Conservation (phyloP, 2,329 filamentous ascomycete species). For the Pseudogymnoascus sp. region DNA sequence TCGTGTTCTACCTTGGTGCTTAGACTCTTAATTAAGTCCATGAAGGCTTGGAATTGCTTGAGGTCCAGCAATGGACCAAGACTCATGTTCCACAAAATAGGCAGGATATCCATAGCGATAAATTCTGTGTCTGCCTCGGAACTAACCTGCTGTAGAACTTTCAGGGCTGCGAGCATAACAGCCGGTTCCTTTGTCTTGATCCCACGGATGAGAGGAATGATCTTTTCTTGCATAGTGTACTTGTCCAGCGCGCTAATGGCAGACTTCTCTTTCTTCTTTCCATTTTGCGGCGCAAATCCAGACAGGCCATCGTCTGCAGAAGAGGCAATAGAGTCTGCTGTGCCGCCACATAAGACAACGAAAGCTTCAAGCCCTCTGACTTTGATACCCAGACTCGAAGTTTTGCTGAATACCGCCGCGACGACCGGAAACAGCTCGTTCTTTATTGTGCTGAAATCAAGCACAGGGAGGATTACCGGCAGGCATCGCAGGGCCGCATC, state of each 20-base stretch:
- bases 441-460: conserved; percentile 96
- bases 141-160: conserved; percentile 76
- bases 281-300: conserved; percentile 49
- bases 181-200: conserved; percentile 98
- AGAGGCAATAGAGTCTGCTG: conserved; percentile 37
- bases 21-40: conserved; percentile 75
- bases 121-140: conserved; percentile 79
- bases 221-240: conserved; percentile 96
- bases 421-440: conserved; percentile 93
- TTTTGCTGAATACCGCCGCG: conserved; percentile 82
- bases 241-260: conserved; percentile 83
- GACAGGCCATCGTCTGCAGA: conserved; percentile 63
- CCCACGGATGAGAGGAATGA: conserved; percentile 77
- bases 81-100: conserved; percentile 84
- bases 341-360: conserved; percentile 77
- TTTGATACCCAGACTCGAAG: conserved; percentile 89
- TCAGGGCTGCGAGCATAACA: conserved; percentile 89
- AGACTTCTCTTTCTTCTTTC: conserved; percentile 47
- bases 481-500: conserved; percentile 76
- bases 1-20: conserved; percentile 79
- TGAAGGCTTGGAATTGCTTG: conserved; percentile 80
- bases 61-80: conserved; percentile 83
- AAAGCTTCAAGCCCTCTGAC: conserved; percentile 87
- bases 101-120: conserved; percentile 82
- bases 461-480: conserved; percentile 69